Evolutionary conservation across 2,329 filamentous ascomycete genomes (phyloP), one percentile per base, ranked within the genome.

Genomic region (Truncatella angustata): DNA sequence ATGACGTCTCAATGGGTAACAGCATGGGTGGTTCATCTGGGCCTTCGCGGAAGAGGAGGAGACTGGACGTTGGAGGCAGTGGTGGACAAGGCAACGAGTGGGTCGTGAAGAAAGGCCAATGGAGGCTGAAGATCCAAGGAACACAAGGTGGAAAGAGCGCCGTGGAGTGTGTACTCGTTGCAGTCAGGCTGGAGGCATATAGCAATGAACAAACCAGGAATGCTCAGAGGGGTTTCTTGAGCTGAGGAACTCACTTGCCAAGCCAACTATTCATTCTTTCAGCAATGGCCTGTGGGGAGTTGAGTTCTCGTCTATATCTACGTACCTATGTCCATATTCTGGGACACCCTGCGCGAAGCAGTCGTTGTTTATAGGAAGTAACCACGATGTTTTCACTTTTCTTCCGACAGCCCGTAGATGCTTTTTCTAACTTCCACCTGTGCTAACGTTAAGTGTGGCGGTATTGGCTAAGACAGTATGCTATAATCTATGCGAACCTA

Each of bases 131-230:
- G 37, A 82, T 95, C 24, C 85, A 87, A 63, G 68, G 68, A 12
- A 65, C 70, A 3, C 70, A 61, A 52, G 74, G 70, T 46, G 77
- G 78, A 45, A 82, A 78, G 62, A 74, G 73, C 34, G 74, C 75
- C 2, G 76, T 86, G 51, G 87, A 93, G 70, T 87, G 90, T 53
- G 78, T 90, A 20, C 77, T 96, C 46, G 77, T 88, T 14, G 88
- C 85, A 1, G 88, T 92, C 30, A 91, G 89, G 68, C 65, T 96
- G 23, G 88, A 95, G 59, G 87, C 86, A 0, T 80, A 85, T 59
- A 86, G 79, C 49, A 79, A 77, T 6, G 84, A 93, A 69, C 74
- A 77, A 55, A 78, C 78, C 10, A 79, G 89, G 56, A 96, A 95
- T 71, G 71, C 70, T 46, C 68, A 75, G 47, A 79, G 88, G 56